phyloP scores from a whole-genome alignment of 1,284 basidiomycete genomes.

The Hemileia vastatrix region DNA sequence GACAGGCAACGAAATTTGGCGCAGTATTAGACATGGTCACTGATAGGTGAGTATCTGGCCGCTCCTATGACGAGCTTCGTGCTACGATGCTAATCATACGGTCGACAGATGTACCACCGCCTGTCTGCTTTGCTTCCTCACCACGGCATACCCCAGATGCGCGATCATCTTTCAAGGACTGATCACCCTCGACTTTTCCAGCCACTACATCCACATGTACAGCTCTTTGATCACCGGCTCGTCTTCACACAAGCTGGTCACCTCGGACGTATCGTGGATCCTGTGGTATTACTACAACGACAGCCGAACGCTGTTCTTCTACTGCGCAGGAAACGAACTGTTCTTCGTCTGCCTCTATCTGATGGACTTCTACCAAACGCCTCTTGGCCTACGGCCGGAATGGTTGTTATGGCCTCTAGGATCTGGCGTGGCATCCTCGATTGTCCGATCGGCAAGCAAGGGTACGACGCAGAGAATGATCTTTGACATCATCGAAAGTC shows the following conservation, averaged over 20 bases:
- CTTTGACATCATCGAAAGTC: conserved; percentile 24
- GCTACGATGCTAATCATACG: background rate
- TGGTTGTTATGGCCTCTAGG: conserved; percentile 15
- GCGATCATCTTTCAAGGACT: conserved; percentile 85
- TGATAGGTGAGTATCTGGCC: conserved; percentile 59
- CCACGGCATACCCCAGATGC: conserved; percentile 70
- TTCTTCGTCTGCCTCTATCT: conserved; percentile 95
- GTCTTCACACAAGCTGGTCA: conserved; percentile 81
- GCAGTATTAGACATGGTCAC: conserved; percentile 99
- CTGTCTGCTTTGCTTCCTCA: conserved; percentile 84
- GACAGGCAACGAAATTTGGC: conserved; percentile 89
- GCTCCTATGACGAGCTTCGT: conserved; percentile 14
- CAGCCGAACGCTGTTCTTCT: conserved; percentile 73
- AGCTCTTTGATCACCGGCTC: conserved; percentile 90
- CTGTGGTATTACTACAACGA: conserved; percentile 90
- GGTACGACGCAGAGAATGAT: background rate
- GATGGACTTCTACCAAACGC: conserved; percentile 69
- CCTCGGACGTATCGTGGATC: conserved; percentile 80
- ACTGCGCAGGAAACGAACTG: conserved; percentile 93
- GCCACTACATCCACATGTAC: conserved; percentile 97
- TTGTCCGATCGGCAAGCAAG: too few relatives aligned
- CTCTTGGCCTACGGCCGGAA: conserved; percentile 50
- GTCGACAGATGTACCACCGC: conserved; percentile 79
- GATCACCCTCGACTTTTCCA: conserved; percentile 92
- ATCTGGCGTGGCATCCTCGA: background rate